A percentile compares a stretch with the other conserved stretches of the same genome.
Evolutionary conservation across 2,329 filamentous ascomycete genomes (phyloP).

Genomic region (Saccharata proteae): DNA sequence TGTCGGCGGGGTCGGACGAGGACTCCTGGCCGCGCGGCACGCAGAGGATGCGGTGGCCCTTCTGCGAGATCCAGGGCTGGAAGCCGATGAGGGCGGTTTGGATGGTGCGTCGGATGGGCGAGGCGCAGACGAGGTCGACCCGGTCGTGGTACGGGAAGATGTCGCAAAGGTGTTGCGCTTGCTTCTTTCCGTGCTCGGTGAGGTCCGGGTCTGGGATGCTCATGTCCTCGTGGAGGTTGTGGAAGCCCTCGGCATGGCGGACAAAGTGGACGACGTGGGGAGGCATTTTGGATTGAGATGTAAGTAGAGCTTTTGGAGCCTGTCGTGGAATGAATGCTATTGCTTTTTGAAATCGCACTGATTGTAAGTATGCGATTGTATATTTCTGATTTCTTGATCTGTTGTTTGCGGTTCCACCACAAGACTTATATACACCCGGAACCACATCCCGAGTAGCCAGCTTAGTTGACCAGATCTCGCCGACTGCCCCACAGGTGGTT

Average conservation of each 20-base stretch:
- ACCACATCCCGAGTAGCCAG: no score
- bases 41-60: conserved; percentile 42
- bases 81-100: conserved; percentile 66
- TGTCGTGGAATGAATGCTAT: no score
- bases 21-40: conserved; percentile 73
- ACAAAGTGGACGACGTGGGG: no score
- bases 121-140: conserved; percentile 62
- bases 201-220: conserved; percentile 66
- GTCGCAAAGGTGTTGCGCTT: conserved; percentile 54
- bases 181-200: conserved; percentile 61
- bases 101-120: conserved; percentile 69
- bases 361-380: no score
- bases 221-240: conserved; percentile 49
- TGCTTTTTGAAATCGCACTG: no score
- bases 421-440: no score
- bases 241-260: conserved; percentile 62
- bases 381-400: no score
- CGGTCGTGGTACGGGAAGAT: conserved; percentile 46
- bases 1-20: conserved; percentile 61
- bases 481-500: no score
- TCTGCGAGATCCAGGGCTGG: conserved; percentile 29
- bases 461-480: no score
- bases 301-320: no score
- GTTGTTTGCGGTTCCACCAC: no score
- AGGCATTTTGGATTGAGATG: no score